A percentile compares a stretch with the other conserved stretches of the same genome.
phyloP scores from a whole-genome alignment of 2,329 filamentous ascomycete species.

The Alternaria rosae region DNA sequence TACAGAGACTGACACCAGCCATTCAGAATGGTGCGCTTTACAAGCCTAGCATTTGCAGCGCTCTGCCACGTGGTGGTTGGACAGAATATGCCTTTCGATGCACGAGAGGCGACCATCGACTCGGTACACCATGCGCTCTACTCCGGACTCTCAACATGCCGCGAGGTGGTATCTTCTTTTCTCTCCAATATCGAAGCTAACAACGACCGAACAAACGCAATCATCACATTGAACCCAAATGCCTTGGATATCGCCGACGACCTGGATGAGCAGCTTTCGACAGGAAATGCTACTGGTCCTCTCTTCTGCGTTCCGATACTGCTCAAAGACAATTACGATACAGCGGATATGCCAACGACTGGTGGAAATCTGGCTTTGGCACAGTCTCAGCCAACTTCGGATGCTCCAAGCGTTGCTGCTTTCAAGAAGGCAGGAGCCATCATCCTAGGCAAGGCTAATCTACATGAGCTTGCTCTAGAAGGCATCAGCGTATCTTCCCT shows the following conservation, averaged over 20 bases:
- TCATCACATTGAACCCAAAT: conserved; percentile 62
- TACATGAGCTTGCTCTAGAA: conserved; percentile 71
- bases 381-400: conserved; percentile 55
- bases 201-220: conserved; percentile 65
- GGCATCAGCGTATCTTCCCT: conserved; percentile 68
- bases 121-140: conserved; percentile 64
- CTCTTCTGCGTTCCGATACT: conserved; percentile 69
- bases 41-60: not conserved
- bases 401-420: conserved; percentile 60
- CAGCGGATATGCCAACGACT: conserved; percentile 64
- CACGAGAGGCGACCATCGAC: conserved; percentile 66
- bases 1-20: not conserved
- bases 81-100: conserved; percentile 56
- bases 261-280: conserved; percentile 57
- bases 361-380: conserved; percentile 62
- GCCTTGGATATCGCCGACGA: conserved; percentile 59
- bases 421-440: conserved; percentile 61
- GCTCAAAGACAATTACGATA: conserved; percentile 71
- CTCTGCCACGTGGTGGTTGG: conserved; percentile 14
- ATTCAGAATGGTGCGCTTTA: conserved; percentile 14
- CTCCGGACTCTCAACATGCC: conserved; percentile 62
- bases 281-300: conserved; percentile 59
- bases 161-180: conserved; percentile 62
- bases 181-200: conserved; percentile 64
- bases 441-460: conserved; percentile 64